Evolutionary conservation across 75 land plant species (phyloP), one percentile per base, ranked within the genome.

Genomic region (Cunninghamia lanceolata): DNA sequence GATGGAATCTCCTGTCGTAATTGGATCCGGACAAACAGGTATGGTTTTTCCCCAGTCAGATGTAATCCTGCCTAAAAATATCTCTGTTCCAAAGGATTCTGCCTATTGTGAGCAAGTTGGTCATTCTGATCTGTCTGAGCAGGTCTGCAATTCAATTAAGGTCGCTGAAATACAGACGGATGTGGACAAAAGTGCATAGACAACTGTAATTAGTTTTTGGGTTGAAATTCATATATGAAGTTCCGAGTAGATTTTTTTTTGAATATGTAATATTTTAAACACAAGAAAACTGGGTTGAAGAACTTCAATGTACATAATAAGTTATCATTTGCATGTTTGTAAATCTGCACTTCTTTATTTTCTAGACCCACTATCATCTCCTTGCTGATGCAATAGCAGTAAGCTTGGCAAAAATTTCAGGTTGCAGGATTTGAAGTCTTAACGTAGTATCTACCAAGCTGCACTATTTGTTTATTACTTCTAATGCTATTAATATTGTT

Each of bases 111-210:
- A 39, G 32, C 34, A 9, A 21, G 50, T 43, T 3, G 32, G 43
- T 80, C 43, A 42, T 80, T 43, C 50, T 45, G 32, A 14, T 80
- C 50, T 4, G 16, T 45, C 82, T 9, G 50, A 43, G 3, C 82
- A 80, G 28, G 50, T 28, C 82, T 80, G 30, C 0, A 5, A 42
- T 40, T 80, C 82, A 80, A 45, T 11, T 11, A n/a, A 25, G n/a
- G 82, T 25, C 50, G 45, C 82, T 80, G 82, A n/a, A 45, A 80
- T 14, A n/a, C 4, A n/a, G 32, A 80, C 45, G 82, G 82, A 80
- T 80, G 82, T 45, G 42, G 82, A 80, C 25, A 40, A n/a, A 80
- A 50, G 50, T 10, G 50, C 82, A 45, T 80, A 80, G 45, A 45
- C n/a, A 25, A 42, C 43, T 8, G 46, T 10, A 28, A 28, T 47